Conservation (phyloP, 257 asterid species). For the Lithospermum erythrorhizon region DNA sequence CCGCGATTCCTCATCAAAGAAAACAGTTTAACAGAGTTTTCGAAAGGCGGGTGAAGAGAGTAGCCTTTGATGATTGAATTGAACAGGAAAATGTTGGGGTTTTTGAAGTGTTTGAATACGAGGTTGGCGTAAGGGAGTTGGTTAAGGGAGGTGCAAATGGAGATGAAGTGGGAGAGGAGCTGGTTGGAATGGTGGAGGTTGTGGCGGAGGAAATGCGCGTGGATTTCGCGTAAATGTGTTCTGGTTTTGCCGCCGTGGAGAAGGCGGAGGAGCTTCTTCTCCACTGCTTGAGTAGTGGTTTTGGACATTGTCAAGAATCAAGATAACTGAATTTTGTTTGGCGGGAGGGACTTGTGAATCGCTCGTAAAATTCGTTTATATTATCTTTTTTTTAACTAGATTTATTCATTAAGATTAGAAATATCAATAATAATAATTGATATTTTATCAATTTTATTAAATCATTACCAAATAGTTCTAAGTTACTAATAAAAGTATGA, state of each 20-base stretch:
- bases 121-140: constrained; percentile 25
- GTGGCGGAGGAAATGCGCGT: constrained; percentile 34
- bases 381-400: too few species aligned
- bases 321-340: not conserved
- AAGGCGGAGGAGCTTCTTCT: constrained; percentile 34
- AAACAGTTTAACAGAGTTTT: constrained; percentile 17
- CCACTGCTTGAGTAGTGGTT: constrained; percentile 21
- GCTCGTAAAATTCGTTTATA: too few species aligned
- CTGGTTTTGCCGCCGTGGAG: constrained; percentile 36
- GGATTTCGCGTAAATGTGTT: constrained; percentile 26
- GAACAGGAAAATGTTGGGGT: constrained; percentile 34
- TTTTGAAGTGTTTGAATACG: constrained; percentile 20
- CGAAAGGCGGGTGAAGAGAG: constrained; percentile 25
- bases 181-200: constrained; percentile 34
- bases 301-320: constrained; percentile 11
- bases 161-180: constrained; percentile 33
- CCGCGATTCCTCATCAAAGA: constrained; percentile 25
- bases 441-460: too few species aligned
- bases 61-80: constrained; percentile 33
- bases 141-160: constrained; percentile 27
- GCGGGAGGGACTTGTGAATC: constrained; percentile 4
- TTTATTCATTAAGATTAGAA: too few species aligned
- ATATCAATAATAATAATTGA: too few species aligned
- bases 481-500: too few species aligned
- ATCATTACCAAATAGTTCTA: too few species aligned